A percentile compares a stretch with the other conserved stretches of the same genome.
Evolutionary conservation across 1,139 yeast genomes (phyloP).

Genomic region (Debaryomycetaceae sp.): DNA sequence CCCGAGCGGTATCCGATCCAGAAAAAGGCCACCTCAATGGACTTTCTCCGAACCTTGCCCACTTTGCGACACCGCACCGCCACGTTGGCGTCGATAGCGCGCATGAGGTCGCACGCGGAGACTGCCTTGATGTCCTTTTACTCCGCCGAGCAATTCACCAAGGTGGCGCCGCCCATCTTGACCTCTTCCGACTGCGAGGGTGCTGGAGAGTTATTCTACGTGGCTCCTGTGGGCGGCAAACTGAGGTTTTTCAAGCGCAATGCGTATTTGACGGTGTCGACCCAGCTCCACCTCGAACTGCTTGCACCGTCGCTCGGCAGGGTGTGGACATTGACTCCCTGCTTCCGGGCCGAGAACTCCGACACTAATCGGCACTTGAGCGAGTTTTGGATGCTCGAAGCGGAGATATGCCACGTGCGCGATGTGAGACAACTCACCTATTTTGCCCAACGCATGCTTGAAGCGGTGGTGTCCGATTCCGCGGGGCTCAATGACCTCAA

Average conservation of each 20-base stretch:
- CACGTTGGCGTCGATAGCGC: slow-evolving; percentile 58
- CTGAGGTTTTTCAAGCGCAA: slow-evolving; percentile 57
- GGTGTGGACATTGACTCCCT: slow-evolving; percentile 89
- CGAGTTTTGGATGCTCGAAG: slow-evolving; percentile 98
- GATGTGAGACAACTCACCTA: slow-evolving; percentile 55
- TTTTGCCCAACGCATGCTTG: slow-evolving; percentile 69
- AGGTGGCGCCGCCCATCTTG: slow-evolving; percentile 80
- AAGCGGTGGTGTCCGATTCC: slow-evolving; percentile 36
- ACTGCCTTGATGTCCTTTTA: slow-evolving; percentile 52
- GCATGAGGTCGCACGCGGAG: slow-evolving; percentile 71
- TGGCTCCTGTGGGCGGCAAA: slow-evolving; percentile 37
- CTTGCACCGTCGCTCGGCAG: slow-evolving; percentile 68
- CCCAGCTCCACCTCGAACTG: slow-evolving; percentile 87
- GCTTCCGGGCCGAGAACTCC: slow-evolving; percentile 90
- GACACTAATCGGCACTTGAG: slow-evolving; percentile 88
- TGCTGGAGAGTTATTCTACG: slow-evolving; percentile 82
- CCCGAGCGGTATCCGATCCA: slow-evolving; percentile 73
- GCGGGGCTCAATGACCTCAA: slow-evolving; percentile 39
- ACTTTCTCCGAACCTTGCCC: slow-evolving; percentile 63
- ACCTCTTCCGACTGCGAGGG: slow-evolving; percentile 97
- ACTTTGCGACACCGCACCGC: slow-evolving; percentile 75
- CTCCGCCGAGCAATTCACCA: slow-evolving; percentile 48
- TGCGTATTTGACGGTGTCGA: slow-evolving; percentile 80
- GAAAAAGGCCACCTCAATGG: slow-evolving; percentile 66
- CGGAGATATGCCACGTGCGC: slow-evolving; percentile 71